Percentiles rank a stretch among this genome's conserved stretches.
These are phyloP conservation scores for Mortierella sp. DNA, from an alignment of 371 early-diverging fungal species.

Conservation along the genomic window DNA sequence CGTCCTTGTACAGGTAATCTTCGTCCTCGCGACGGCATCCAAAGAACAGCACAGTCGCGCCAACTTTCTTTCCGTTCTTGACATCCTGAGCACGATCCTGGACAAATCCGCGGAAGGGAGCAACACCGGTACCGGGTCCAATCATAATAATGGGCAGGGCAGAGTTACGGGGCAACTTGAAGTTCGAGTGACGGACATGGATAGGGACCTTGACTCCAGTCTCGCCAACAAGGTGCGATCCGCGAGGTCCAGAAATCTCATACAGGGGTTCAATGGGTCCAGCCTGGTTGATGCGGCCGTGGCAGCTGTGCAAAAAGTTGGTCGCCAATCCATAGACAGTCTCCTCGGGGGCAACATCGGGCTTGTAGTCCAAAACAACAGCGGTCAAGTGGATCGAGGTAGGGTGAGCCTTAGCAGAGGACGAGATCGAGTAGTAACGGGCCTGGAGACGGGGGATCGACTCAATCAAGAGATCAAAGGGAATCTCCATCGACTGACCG, in stretches of 20 bases:
- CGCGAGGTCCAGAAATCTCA: constrained; percentile 66
- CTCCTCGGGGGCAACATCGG: constrained; percentile 61
- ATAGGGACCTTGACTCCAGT: constrained; percentile 74
- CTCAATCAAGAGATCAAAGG: constrained; percentile 84
- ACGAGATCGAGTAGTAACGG: constrained; percentile 96
- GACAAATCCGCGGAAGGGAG: constrained; percentile 96
- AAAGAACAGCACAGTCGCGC: constrained; percentile 91
- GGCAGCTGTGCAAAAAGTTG: constrained; percentile 74
- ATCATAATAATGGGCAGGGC: constrained; percentile 94
- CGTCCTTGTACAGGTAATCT: constrained; percentile 92
- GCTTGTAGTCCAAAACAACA: constrained; percentile 86
- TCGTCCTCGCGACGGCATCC: constrained; percentile 89
- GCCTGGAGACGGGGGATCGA: constrained; percentile 85
- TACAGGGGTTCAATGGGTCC: constrained; percentile 60
- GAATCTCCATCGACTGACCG: constrained; percentile 63
- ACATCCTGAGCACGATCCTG: constrained; percentile 85
- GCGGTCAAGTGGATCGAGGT: constrained; percentile 86
- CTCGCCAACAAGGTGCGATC: constrained; percentile 48
- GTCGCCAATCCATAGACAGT: constrained; percentile 83
- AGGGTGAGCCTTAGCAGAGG: constrained; percentile 80
- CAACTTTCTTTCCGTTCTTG: constrained; percentile 71
- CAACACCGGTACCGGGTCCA: constrained; percentile 98
- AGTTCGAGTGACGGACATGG: constrained; percentile 89
- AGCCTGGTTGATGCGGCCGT: constrained; percentile 49
- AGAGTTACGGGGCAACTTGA: constrained; percentile 87